Percentiles rank a stretch among this genome's conserved stretches.
Conservation (phyloP, 345 rosid genomes). For the Sapria himalayana region DNA sequence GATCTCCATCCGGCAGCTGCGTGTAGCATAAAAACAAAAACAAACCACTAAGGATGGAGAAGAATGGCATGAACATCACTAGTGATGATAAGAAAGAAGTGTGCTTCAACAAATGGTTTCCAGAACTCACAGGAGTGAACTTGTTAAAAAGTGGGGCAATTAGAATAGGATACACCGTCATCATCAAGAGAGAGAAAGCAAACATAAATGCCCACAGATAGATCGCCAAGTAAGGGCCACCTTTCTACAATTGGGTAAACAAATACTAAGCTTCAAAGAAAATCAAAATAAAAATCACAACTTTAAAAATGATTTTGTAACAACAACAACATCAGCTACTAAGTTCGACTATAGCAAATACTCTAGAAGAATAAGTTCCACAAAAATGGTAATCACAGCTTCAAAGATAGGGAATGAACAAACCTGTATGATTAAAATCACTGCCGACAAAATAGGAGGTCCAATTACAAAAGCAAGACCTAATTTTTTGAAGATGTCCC, state of each 20-base stretch:
- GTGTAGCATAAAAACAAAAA: slow-evolving; percentile 9
- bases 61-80: slow-evolving; percentile 10
- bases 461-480: slow-evolving; percentile 51
- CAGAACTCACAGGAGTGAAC: slow-evolving; percentile 74
- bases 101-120: slow-evolving; percentile 3
- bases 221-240: slow-evolving; percentile 97
- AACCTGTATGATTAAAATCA: slow-evolving; percentile 78
- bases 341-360: neutral
- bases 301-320: neutral
- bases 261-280: slow-evolving; percentile 9
- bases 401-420: slow-evolving; percentile 5
- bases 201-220: slow-evolving; percentile 98
- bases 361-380: neutral
- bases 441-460: slow-evolving; percentile 79
- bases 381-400: neutral
- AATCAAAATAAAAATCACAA: neutral
- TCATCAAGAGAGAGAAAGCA: slow-evolving; percentile 83
- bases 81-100: too few relatives aligned
- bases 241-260: slow-evolving; percentile 43
- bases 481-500: slow-evolving; percentile 75
- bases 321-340: neutral
- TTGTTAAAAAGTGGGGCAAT: slow-evolving; percentile 96
- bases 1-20: slow-evolving; percentile 90
- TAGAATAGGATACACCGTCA: slow-evolving; percentile 78
- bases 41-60: too few relatives aligned